Base-by-base conservation (phyloP, 2,329 filamentous ascomycete species). In the Fusarium napiforme region DNA sequence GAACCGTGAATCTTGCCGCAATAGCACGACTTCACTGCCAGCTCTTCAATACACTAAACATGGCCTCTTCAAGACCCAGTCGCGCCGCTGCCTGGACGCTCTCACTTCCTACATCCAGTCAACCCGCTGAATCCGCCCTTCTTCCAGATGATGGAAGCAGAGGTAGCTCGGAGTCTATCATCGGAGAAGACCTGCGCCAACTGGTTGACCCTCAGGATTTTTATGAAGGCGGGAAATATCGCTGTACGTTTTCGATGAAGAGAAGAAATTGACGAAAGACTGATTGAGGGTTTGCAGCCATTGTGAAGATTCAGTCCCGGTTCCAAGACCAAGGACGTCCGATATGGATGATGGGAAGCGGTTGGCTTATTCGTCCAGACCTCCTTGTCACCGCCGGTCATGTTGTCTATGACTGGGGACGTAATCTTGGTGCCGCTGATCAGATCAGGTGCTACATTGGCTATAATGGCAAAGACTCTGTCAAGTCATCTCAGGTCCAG, bases 401-500 rank as follows among this genome's bases (percentile, higher is more conserved):
- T 28, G 60, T 75, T n/a, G 69, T 73, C 30, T 79, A 71, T 12
- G 55, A 58, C n/a, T 47, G 30, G 55, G 40, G 40, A 28, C 30
- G 19, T 4, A 21, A 9, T 1, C 23, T 34, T 12, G 55, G 55
- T 4, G 16, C 55, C 14, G 40, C 55, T 45, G 32, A 46, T 18
- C 40, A 80, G 52, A 76, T 81, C 63, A 81, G 79, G 67, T 79
- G 75, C 55, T 83, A 79, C 53, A 80, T 82, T 16, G 81, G 81
- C n/a, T 82, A 83, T 57, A 62, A 73, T 18, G 81, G 81, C 2
- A 65, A 71, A 11, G 32, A 11, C 2, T 58, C 62, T n/a, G 19
- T 63, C 28, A 5, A 19, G 5, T 21, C 21, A n/a, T 18, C 46
- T 12, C 19, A 40, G 3, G 58, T 65, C 3, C 58, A 65, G 26